Evolutionary conservation across 768 basidiomycete genomes (phyloP).

Genomic region (Cystofilobasidium macerans): DNA sequence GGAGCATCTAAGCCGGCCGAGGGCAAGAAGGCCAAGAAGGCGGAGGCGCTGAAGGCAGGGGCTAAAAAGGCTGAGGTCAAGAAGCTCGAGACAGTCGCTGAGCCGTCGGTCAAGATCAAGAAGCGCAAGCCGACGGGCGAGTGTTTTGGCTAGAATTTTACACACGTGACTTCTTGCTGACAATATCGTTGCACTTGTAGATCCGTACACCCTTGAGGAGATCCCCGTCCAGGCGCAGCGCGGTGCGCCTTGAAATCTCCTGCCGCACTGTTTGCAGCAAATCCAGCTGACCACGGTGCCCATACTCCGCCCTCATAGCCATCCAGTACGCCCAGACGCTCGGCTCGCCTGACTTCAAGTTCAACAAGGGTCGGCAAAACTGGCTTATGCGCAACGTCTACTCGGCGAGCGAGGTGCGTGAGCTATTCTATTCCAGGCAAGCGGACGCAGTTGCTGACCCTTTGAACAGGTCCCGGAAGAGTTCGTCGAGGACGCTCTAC

Average conservation of each 20-base stretch:
- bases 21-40: background rate
- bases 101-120: background rate
- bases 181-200: background rate
- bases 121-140: slow-evolving; percentile 1
- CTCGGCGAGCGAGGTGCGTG: background rate
- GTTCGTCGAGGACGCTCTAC: slow-evolving; percentile 1
- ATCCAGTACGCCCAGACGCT: slow-evolving; percentile 12
- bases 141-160: background rate
- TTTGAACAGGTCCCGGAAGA: background rate
- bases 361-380: slow-evolving; percentile 1
- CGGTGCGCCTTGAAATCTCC: background rate
- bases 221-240: background rate
- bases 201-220: slow-evolving; percentile 3
- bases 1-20: background rate
- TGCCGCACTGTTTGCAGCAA: background rate
- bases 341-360: slow-evolving; percentile 5
- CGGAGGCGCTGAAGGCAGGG: background rate
- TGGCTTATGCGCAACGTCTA: slow-evolving; percentile 8
- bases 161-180: background rate
- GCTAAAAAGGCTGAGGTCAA: background rate
- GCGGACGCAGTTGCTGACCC: background rate
- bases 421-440: background rate
- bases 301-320: background rate
- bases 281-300: background rate
- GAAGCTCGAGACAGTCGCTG: background rate